phyloP scores from a whole-genome alignment of 805 yeast genomes.

The Schwanniomyces vanrijiae region DNA sequence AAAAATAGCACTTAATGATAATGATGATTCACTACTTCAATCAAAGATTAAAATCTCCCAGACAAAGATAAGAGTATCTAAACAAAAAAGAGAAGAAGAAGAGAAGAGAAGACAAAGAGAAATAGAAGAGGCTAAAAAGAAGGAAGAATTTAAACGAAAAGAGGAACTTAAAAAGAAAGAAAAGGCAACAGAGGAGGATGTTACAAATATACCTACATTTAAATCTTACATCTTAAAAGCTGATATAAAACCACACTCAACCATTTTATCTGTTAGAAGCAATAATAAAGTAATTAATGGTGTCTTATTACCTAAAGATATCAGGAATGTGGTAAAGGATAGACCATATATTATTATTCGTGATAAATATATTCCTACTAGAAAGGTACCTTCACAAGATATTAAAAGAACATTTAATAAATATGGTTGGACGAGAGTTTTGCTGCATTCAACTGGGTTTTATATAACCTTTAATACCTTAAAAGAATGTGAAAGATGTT shows the following conservation, averaged over 20 bases:
- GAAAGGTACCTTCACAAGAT: conserved; percentile 51
- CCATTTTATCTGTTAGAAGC: conserved; percentile 31
- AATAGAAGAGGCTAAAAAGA: conserved; percentile 9
- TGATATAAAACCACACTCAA: conserved; percentile 30
- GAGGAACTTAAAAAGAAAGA: conserved; percentile 8
- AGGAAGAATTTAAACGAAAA: conserved; percentile 16
- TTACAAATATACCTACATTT: not conserved
- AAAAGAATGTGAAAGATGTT: conserved; percentile 60
- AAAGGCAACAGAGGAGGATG: conserved; percentile 7
- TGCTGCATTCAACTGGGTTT: conserved; percentile 65
- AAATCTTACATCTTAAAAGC: not conserved
- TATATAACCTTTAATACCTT: conserved; percentile 66
- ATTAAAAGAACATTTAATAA: conserved; percentile 57
- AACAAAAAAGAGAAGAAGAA: conserved; percentile 31
- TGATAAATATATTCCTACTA: conserved; percentile 49
- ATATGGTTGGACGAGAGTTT: conserved; percentile 65
- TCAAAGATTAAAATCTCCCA: conserved; percentile 36
- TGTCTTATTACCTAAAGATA: conserved; percentile 47
- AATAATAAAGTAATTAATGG: conserved; percentile 33
- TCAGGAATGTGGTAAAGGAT: conserved; percentile 49
- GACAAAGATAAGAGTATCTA: conserved; percentile 22
- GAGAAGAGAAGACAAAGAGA: conserved; percentile 27
- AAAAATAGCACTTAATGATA: conserved; percentile 52
- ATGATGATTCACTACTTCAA: conserved; percentile 36
- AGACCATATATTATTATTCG: conserved; percentile 60